Conservation (phyloP, 441 rosid species). For the Rhodomyrtus psidioides region DNA sequence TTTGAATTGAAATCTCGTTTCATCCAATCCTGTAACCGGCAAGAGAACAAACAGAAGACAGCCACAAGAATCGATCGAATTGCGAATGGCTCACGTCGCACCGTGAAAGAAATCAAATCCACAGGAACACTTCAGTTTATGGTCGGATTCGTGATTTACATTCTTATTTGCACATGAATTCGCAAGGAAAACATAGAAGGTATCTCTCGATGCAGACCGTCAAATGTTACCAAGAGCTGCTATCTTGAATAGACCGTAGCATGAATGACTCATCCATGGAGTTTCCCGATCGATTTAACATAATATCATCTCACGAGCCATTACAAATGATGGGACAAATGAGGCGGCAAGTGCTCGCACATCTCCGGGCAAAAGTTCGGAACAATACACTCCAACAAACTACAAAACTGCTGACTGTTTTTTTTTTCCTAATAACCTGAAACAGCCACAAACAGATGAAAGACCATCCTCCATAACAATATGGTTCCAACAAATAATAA, state of each 20-base stretch:
- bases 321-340: not conserved
- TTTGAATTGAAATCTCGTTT: not conserved
- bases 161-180: not conserved
- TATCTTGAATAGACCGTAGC: not conserved
- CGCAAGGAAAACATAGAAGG: not conserved
- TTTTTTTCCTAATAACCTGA: constrained; percentile 14
- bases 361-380: not conserved
- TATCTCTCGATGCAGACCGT: not conserved
- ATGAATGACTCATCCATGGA: not conserved
- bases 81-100: not conserved
- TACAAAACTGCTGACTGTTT: constrained; percentile 58
- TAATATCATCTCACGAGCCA: not conserved
- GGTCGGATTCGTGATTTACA: not conserved
- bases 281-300: not conserved
- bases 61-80: not conserved
- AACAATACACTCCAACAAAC: constrained; percentile 7
- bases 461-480: not conserved
- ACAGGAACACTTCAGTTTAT: not conserved
- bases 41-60: not conserved
- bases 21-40: not conserved
- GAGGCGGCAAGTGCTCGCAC: not conserved
- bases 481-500: not conserved
- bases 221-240: not conserved
- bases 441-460: not conserved
- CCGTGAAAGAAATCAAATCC: not conserved